Evolutionary conservation across 148 eudicot species (phyloP).

Genomic region (Vaccinium darrowii): DNA sequence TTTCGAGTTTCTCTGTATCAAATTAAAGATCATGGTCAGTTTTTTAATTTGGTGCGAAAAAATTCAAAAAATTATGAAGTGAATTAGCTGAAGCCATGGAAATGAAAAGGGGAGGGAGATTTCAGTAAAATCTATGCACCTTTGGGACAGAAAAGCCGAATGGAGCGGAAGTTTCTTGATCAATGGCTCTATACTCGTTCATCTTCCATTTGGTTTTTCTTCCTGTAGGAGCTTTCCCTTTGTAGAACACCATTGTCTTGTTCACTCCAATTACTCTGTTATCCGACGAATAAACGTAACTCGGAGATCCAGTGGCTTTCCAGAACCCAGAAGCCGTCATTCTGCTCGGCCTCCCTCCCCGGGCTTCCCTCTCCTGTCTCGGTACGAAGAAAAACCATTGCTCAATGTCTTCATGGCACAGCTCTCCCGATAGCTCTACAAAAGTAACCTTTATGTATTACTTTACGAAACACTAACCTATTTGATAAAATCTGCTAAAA

Average conservation of each 20-base stretch:
- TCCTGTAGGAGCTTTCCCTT: slow-evolving; percentile 36
- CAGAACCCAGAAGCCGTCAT: slow-evolving; percentile 40
- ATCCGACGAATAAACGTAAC: slow-evolving; percentile 31
- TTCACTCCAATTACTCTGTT: slow-evolving; percentile 33
- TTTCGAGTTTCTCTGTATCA: too few species aligned
- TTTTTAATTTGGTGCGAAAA: too few species aligned
- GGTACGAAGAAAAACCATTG: slow-evolving; percentile 48
- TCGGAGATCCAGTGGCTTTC: slow-evolving; percentile 46
- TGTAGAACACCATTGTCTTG: slow-evolving; percentile 49
- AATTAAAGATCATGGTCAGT: too few species aligned
- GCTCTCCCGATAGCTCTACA: slow-evolving; percentile 34
- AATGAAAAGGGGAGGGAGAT: too few species aligned
- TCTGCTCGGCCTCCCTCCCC: slow-evolving; percentile 39
- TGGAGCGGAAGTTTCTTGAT: slow-evolving; percentile 15
- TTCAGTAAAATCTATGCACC: slow-evolving; percentile 8
- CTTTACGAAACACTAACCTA: too few species aligned
- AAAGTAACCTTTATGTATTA: not conserved
- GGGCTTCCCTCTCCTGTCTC: slow-evolving; percentile 37
- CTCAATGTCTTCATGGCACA: slow-evolving; percentile 33
- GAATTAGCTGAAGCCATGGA: too few species aligned
- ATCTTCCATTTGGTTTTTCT: slow-evolving; percentile 49
- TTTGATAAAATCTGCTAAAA: too few species aligned
- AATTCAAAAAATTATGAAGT: too few species aligned
- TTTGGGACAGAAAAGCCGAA: slow-evolving; percentile 18
- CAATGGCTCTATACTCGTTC: slow-evolving; percentile 40